phyloP scores from a whole-genome alignment of 2,329 filamentous ascomycete genomes.

The Cercospora berteroae region DNA sequence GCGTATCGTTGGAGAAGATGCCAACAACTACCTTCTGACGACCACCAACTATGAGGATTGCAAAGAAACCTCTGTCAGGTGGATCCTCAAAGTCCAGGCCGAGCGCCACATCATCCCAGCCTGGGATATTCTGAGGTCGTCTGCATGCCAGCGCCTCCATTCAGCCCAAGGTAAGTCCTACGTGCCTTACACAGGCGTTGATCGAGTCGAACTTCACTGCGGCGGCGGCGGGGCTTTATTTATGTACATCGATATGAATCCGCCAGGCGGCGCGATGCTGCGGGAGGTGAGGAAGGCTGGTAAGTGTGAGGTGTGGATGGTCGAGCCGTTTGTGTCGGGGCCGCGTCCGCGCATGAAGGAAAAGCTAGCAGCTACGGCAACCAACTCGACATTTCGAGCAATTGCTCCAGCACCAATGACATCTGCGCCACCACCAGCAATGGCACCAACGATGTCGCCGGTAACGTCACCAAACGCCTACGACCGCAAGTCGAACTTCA shows the following conservation, averaged over 20 bases:
- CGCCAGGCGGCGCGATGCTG: neutral
- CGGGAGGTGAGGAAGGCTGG: neutral
- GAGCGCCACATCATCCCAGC: neutral
- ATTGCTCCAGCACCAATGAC: neutral
- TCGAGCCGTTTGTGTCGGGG: neutral
- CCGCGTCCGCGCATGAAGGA: neutral
- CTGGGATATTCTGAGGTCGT: neutral
- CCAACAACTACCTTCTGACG: neutral
- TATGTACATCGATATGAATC: slow-evolving; percentile 5
- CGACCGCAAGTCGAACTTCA: neutral
- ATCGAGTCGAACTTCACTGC: slow-evolving; percentile 2
- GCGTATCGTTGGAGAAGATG: neutral
- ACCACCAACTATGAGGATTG: neutral
- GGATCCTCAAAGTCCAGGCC: neutral
- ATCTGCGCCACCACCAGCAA: neutral
- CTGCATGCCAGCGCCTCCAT: neutral
- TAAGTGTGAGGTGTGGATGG: neutral
- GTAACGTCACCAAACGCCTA: neutral
- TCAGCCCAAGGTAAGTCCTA: neutral
- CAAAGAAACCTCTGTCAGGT: neutral
- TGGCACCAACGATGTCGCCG: neutral
- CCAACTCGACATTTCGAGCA: neutral
- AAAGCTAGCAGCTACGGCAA: neutral
- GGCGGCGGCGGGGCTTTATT: neutral
- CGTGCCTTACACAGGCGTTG: neutral